Base-by-base conservation (phyloP, 2,329 filamentous ascomycete genomes). In the Hymenoscyphus fructigenus region DNA sequence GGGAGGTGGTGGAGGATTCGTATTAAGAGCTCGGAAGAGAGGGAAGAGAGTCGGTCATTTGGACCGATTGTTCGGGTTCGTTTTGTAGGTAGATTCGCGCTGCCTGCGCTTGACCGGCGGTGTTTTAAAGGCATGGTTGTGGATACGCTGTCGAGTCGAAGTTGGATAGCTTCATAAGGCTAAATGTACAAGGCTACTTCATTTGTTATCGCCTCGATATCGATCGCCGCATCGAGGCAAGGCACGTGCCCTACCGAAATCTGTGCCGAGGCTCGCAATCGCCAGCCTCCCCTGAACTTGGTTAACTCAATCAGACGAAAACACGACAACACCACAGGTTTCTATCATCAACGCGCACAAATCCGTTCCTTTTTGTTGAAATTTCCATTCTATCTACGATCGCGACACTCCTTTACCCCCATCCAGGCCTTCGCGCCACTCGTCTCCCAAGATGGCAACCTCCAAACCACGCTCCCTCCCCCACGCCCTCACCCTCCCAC, bases 21-120 rank as follows among this genome's bases (percentile, higher is more conserved):
- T 63, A 98, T 80, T 36, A 97, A 84, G 38, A 98, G 82, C 77
- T 99, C 95, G 76, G 97, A 91, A 67, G 93, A 96, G 60, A 98
- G 82, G 9, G 78, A 79, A 6, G 91, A 91, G 17, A 97, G 77
- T 58, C 83, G 81, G 77, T 96, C 91, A 64, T 75, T 69, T 57
- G 67, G 66, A 47, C 68, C n/a, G 36, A 28, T 62, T 17, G 59
- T 67, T 14, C 70, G 70, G 15, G 60, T 53, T 61, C 69, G 66
- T 60, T 74, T 74, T 2, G 60, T 34, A 23, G 55, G 20, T 29
- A 65, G 68, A 7, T 57, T 23, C 32, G 56, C 26, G 5, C 62
- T 62, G 38, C 36, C 63, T 3, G 59, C 50, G 50, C 64, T 69
- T 55, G 71, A 73, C 47, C 67, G 66, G 28, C 71, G 71, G 44